These are phyloP conservation scores for Moesziomyces parantarcticus DNA, from an alignment of 1,284 basidiomycete genomes.

Conservation along the genomic window DNA sequence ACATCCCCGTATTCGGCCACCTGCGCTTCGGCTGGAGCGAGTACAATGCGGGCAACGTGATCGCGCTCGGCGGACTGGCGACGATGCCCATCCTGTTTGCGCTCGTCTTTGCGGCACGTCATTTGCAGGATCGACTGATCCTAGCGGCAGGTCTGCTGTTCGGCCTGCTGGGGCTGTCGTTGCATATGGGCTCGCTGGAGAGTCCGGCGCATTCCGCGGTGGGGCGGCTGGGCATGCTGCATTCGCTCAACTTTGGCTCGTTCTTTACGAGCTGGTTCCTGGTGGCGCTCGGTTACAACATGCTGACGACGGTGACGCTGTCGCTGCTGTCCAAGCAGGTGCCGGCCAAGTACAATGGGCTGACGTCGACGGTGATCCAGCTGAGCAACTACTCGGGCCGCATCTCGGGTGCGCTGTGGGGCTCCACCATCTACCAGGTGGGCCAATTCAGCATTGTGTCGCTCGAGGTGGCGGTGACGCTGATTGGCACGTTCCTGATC, in stretches of 20 bases:
- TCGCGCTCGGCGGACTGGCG: slow-evolving; percentile 42
- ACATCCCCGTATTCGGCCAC: slow-evolving; percentile 45
- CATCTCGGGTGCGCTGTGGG: slow-evolving; percentile 45
- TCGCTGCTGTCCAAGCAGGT: slow-evolving; percentile 48
- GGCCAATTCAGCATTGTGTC: slow-evolving; percentile 48
- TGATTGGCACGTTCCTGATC: slow-evolving; percentile 40
- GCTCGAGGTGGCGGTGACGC: slow-evolving; percentile 40
- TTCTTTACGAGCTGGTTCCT: slow-evolving; percentile 53
- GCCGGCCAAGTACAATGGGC: slow-evolving; percentile 46
- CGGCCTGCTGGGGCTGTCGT: slow-evolving; percentile 42
- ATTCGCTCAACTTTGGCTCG: slow-evolving; percentile 37
- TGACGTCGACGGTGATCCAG: slow-evolving; percentile 46
- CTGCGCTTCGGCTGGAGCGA: slow-evolving; percentile 45
- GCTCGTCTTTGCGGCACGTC: slow-evolving; percentile 41
- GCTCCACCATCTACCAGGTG: slow-evolving; percentile 43
- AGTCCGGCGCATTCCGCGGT: slow-evolving; percentile 30
- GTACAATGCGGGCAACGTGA: slow-evolving; percentile 49
- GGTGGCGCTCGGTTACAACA: slow-evolving; percentile 40
- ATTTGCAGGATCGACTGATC: slow-evolving; percentile 46
- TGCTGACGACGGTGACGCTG: slow-evolving; percentile 47
- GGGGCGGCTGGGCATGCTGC: slow-evolving; percentile 8
- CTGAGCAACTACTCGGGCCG: slow-evolving; percentile 46
- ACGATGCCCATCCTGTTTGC: slow-evolving; percentile 48
- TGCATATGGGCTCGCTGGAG: slow-evolving; percentile 47
- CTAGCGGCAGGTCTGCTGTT: slow-evolving; percentile 33